phyloP scores from a whole-genome alignment of 2,329 filamentous ascomycete genomes.

The Echinosphaeria canescens region DNA sequence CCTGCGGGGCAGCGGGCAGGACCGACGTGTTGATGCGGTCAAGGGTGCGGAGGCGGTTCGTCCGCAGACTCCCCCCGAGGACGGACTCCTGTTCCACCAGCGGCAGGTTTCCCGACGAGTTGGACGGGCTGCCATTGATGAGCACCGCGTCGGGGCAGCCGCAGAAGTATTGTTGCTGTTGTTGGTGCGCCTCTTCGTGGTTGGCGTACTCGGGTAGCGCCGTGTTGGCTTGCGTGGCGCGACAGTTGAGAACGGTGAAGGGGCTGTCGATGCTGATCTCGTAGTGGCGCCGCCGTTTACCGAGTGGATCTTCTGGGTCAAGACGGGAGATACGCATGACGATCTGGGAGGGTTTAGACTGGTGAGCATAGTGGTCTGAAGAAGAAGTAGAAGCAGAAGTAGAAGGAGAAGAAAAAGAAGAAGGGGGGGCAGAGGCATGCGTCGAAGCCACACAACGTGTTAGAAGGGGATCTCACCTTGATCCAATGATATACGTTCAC shows the following conservation, averaged over 20 bases:
- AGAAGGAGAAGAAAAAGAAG: neutral
- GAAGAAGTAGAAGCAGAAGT: neutral
- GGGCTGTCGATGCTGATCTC: conserved; percentile 95
- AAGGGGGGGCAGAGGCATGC: too few relatives aligned
- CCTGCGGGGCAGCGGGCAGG: conserved; percentile 26
- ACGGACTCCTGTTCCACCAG: conserved; percentile 12
- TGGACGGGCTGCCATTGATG: conserved; percentile 43
- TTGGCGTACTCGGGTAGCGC: conserved; percentile 57
- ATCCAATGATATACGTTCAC: conserved; percentile 95
- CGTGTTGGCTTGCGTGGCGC: conserved; percentile 80
- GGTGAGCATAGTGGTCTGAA: neutral
- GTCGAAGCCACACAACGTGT: neutral
- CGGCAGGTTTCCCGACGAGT: conserved; percentile 27
- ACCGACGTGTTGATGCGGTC: conserved; percentile 7
- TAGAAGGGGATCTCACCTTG: conserved; percentile 36
- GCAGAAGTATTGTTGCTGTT: conserved; percentile 23
- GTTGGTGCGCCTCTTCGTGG: conserved; percentile 12
- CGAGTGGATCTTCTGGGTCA: conserved; percentile 52
- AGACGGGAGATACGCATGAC: conserved; percentile 79
- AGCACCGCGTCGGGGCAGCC: conserved; percentile 28
- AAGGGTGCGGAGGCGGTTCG: conserved; percentile 3
- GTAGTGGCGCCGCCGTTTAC: conserved; percentile 63
- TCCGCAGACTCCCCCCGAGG: conserved; percentile 1
- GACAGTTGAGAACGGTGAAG: conserved; percentile 82
- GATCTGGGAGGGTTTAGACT: conserved; percentile 28